Percentiles rank a stretch among this genome's conserved stretches.
Evolutionary conservation across 192 early-diverging fungal genomes (phyloP).

Genomic region (Coemansia sp.): DNA sequence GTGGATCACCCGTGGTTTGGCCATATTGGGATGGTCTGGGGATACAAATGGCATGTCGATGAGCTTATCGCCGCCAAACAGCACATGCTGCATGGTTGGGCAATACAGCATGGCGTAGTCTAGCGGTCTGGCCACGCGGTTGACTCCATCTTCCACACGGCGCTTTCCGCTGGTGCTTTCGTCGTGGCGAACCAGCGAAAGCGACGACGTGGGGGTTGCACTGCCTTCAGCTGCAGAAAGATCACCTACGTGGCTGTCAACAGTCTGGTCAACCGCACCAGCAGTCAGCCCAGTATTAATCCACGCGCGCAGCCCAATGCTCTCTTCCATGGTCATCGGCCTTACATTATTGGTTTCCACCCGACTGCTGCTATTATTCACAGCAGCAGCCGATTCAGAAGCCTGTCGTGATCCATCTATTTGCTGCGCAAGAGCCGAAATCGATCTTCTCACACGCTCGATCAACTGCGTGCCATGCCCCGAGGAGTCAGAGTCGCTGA

Average conservation of each 20-base stretch:
- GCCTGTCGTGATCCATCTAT: constrained; percentile 8
- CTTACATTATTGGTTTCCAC: constrained; percentile 11
- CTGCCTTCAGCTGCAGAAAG: background rate
- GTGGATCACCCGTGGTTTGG: constrained; percentile 28
- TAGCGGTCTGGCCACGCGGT: background rate
- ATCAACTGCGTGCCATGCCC: constrained; percentile 21
- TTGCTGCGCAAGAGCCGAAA: constrained; percentile 35
- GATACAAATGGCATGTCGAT: background rate
- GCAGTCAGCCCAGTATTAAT: constrained; percentile 30
- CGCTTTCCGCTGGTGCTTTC: background rate
- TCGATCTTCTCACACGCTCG: constrained; percentile 45
- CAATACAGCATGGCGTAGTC: constrained; percentile 56
- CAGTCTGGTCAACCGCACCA: background rate
- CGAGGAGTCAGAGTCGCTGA: constrained; percentile 7
- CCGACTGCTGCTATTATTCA: constrained; percentile 1
- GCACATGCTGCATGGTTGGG: constrained; percentile 50
- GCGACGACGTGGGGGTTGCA: constrained; percentile 12
- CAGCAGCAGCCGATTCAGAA: background rate
- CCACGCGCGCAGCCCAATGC: constrained; percentile 46
- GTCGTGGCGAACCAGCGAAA: constrained; percentile 26
- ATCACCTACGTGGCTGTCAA: background rate
- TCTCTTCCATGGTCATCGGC: constrained; percentile 53
- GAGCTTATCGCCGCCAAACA: constrained; percentile 29
- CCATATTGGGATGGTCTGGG: background rate
- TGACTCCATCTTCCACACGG: background rate